phyloP scores from a whole-genome alignment of 805 yeast species.

The Cyberlindnera xylosilytica region DNA sequence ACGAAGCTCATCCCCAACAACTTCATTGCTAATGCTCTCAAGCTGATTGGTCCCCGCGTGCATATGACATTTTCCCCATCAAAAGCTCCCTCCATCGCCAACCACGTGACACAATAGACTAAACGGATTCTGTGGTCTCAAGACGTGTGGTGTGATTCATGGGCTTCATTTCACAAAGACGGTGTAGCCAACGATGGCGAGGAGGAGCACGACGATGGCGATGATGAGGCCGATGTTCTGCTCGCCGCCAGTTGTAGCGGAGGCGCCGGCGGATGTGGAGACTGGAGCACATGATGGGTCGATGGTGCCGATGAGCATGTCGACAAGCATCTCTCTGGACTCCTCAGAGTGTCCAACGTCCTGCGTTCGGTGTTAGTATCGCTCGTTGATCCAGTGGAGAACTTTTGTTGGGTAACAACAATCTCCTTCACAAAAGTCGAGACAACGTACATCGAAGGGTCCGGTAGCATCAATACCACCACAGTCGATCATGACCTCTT shows the following conservation, averaged over 20 bases:
- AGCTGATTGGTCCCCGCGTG: conserved; percentile 9
- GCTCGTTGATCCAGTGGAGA: not conserved
- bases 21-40: conserved; percentile 12
- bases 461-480: conserved; percentile 85
- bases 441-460: conserved; percentile 55
- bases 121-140: too few species aligned
- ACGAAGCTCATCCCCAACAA: not conserved
- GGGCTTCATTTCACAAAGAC: conserved; percentile 12
- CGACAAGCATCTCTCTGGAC: conserved; percentile 74
- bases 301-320: conserved; percentile 72
- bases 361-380: conserved; percentile 26
- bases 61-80: not conserved
- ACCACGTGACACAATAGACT: too few species aligned
- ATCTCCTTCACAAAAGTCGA: too few species aligned
- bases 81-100: not conserved
- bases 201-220: conserved; percentile 20
- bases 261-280: conserved; percentile 17
- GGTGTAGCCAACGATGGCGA: conserved; percentile 24
- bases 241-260: conserved; percentile 28
- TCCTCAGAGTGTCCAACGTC: conserved; percentile 98
- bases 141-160: too few species aligned
- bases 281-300: conserved; percentile 51
- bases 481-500: conserved; percentile 75
- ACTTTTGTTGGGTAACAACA: conserved; percentile 14
- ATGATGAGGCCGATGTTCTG: conserved; percentile 23